These are phyloP conservation scores for Tetratostichococcus sp. DNA, from an alignment of 139 green algal genomes.

Conservation along the genomic window DNA sequence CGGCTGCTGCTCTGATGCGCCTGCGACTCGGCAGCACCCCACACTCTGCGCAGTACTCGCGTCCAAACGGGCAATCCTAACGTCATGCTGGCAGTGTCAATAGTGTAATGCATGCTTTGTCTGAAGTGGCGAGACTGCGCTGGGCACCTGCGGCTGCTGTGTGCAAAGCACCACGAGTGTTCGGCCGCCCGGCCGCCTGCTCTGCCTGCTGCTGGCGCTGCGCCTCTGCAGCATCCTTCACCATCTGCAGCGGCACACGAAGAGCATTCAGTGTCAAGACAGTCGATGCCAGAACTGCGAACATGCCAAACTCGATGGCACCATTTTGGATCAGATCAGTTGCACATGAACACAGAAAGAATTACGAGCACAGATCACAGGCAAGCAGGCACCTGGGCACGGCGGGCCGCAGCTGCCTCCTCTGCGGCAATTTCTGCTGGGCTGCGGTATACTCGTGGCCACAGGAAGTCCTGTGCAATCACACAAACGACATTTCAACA, in stretches of 20 bases:
- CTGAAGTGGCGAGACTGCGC: no score
- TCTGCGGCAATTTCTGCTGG: background rate
- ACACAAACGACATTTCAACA: no score
- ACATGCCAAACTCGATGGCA: background rate
- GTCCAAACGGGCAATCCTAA: no score
- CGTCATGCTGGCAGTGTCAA: no score
- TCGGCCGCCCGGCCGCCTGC: background rate
- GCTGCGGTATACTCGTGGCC: constrained; percentile 62
- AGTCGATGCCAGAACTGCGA: no score
- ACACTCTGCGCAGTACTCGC: no score
- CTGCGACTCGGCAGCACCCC: background rate
- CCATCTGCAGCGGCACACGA: background rate
- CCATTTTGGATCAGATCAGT: no score
- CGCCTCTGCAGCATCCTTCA: constrained; percentile 8
- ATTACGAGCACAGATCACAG: no score
- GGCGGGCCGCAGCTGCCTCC: background rate
- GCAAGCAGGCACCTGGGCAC: background rate
- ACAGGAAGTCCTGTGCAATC: constrained; percentile 79
- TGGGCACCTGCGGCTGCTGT: constrained; percentile 10
- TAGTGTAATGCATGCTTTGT: no score
- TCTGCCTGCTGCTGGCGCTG: constrained; percentile 1
- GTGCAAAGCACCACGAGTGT: background rate
- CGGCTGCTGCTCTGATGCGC: background rate
- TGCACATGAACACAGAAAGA: no score
- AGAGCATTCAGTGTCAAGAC: no score